Evolutionary conservation across 2,329 filamentous ascomycete genomes (phyloP).

Genomic region (Colletotrichum chrysophilum): DNA sequence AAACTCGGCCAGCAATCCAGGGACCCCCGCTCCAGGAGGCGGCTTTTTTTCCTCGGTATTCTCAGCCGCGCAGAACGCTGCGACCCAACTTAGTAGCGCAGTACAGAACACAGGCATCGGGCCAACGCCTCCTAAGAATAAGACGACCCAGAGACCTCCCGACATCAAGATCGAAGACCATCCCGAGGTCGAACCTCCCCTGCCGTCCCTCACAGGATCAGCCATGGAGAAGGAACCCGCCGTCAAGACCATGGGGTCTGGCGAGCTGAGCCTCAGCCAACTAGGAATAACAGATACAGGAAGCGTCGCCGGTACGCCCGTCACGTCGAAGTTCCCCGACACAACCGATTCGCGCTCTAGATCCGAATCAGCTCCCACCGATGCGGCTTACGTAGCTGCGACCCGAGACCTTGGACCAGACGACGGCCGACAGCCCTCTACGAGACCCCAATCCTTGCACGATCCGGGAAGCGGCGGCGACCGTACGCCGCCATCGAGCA

Average conservation of each 20-base stretch:
- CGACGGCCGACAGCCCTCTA: conserved; percentile 29
- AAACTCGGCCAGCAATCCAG: conserved; percentile 48
- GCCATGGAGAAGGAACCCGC: conserved; percentile 69
- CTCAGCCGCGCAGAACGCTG: conserved; percentile 91
- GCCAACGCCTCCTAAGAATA: conserved; percentile 44
- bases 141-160: conserved; percentile 37
- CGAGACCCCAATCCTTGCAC: conserved; percentile 54
- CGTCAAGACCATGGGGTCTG: conserved; percentile 86
- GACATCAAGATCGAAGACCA: conserved; percentile 36
- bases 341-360: conserved; percentile 50
- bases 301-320: conserved; percentile 59
- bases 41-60: conserved; percentile 96
- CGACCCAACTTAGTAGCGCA: conserved; percentile 74
- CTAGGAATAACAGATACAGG: conserved; percentile 76
- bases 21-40: conserved; percentile 59
- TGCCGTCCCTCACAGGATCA: conserved; percentile 24
- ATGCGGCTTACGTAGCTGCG: conserved; percentile 34
- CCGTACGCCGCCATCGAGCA: conserved; percentile 69
- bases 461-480: conserved; percentile 59
- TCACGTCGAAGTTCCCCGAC: conserved; percentile 60
- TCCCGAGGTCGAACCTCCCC: conserved; percentile 49
- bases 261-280: conserved; percentile 88
- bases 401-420: conserved; percentile 41
- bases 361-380: conserved; percentile 65
- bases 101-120: conserved; percentile 70